Percentiles rank a stretch among this genome's conserved stretches.
phyloP scores from a whole-genome alignment of 1,284 basidiomycete species.

The Fistulinella staudtii region DNA sequence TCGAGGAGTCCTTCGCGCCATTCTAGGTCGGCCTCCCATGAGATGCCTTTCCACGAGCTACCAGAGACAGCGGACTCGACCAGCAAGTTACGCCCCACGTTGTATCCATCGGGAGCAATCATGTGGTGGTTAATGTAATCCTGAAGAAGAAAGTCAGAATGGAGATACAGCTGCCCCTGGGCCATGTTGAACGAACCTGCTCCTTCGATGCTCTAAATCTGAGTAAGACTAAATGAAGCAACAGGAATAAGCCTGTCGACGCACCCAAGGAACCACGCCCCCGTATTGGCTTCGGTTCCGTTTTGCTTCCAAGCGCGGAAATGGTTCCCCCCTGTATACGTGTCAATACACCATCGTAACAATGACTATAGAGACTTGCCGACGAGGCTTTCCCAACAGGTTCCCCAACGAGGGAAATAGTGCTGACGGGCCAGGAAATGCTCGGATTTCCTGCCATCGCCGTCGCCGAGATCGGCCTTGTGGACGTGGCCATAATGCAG shows the following conservation, averaged over 20 bases:
- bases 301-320: conserved; percentile 74
- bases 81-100: conserved; percentile 70
- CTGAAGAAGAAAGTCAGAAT: conserved; percentile 28
- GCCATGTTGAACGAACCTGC: conserved; percentile 37
- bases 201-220: conserved; percentile 65
- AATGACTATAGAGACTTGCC: conserved; percentile 41
- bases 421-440: conserved; percentile 64
- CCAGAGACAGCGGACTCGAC: conserved; percentile 61
- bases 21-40: conserved; percentile 71
- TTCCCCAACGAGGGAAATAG: conserved; percentile 62
- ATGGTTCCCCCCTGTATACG: conserved; percentile 50
- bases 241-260: conserved; percentile 14
- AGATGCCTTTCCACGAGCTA: conserved; percentile 56
- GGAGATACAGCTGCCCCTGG: neutral
- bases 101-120: conserved; percentile 73
- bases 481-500: conserved; percentile 66
- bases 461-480: conserved; percentile 70
- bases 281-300: conserved; percentile 55
- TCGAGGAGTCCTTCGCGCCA: conserved; percentile 66
- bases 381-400: conserved; percentile 68
- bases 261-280: conserved; percentile 72
- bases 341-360: conserved; percentile 7
- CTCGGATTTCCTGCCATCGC: conserved; percentile 58
- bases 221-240: conserved; percentile 3
- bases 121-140: conserved; percentile 64